These are phyloP conservation scores for Aegilops sharonensis DNA, from an alignment of 176 grass and related monocot species.

Conservation along the genomic window DNA sequence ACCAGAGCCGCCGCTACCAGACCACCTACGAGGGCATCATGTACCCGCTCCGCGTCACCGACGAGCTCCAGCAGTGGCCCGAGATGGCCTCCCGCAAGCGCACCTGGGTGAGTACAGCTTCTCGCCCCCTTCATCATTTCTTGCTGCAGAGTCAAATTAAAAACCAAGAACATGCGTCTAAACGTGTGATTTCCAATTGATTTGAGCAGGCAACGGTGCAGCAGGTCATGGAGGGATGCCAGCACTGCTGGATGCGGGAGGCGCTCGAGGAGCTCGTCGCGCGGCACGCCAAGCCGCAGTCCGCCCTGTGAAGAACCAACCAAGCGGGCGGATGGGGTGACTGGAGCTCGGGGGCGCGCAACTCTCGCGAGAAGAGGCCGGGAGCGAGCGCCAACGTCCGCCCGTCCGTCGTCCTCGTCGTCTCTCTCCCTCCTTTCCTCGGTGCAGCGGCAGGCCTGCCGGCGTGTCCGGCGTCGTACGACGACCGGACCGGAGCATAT, in stretches of 20 bases:
- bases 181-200: background rate
- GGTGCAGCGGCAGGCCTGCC: conserved; percentile 48
- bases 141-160: background rate
- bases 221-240: conserved; percentile 74
- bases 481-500: background rate
- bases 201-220: conserved; percentile 55
- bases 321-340: no score
- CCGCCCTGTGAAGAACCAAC: conserved; percentile 15
- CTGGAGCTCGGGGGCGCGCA: background rate
- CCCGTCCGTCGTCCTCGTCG: background rate
- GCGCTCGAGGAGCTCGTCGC: conserved; percentile 68
- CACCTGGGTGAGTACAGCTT: conserved; percentile 57
- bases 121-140: no score
- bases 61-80: conserved; percentile 73
- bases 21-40: conserved; percentile 69
- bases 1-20: conserved; percentile 81
- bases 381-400: background rate
- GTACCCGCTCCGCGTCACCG: conserved; percentile 78
- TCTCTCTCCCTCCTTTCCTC: conserved; percentile 9
- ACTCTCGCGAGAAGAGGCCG: background rate
- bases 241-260: conserved; percentile 85
- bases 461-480: background rate
- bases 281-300: conserved; percentile 35
- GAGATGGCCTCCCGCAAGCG: conserved; percentile 77
- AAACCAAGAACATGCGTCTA: background rate